Base-by-base conservation (phyloP, 768 basidiomycete genomes). In the Macrolepiota albuminosa region DNA sequence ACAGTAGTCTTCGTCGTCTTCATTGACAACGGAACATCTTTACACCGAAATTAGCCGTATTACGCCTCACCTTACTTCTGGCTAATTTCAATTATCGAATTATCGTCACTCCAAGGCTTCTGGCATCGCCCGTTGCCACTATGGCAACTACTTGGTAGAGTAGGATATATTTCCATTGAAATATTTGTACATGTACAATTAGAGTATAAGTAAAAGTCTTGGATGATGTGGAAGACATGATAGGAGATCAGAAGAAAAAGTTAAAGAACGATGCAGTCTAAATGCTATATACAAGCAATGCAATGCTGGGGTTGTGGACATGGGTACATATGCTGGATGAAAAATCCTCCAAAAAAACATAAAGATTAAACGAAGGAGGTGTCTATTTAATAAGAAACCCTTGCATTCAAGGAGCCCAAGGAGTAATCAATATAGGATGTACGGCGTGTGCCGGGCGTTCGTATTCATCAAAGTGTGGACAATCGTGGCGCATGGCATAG, bases 371-470 rank as follows among this genome's bases (percentile, higher is more conserved):
- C 42, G 39, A 39, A 16, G 29, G 47, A 34, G 26, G 18, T 36
- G 6, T 52, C 42, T 61, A 61, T 54, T 53, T 56, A 52, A 43
- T 24, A 54, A 37, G 51, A 26, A 43, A 45, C 50, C 49, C 59
- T 52, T 53, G 58, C 55, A 31, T 24, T 33, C 40, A 57, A 40
- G 58, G 56, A 31, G 24, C 33, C 39, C 45, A 57, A 43, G 18
- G 45, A 57, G 46, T 47, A 51, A 62, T 46, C 49, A 40, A 39
- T n/a, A 54, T 51, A 51, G 49, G 13, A 39, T 51, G 57, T 59
- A 33, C 6, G 29, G 37, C 54, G 33, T 37, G 34, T 59, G 54
- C 21, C 45, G 37, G 26, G 16, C 24, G 52, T 43, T 33, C 45
- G 33, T 42, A 42, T 49, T 58, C 57, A 26, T 58, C 42, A 53